Conservation (phyloP, 441 rosid species). For the Syzygium malaccense region DNA sequence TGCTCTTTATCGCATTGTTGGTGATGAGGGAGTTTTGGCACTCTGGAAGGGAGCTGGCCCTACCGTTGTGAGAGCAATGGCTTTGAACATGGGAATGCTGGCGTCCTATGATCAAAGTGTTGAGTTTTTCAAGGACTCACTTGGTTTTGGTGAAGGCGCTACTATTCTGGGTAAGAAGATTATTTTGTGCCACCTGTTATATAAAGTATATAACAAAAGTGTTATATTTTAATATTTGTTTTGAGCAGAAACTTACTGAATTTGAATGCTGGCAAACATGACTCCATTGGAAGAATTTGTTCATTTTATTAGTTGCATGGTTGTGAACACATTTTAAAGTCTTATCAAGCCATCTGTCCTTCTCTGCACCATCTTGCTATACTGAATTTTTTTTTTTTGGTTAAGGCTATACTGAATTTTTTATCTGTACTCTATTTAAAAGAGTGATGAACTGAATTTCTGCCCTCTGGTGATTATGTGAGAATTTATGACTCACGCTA, state of each 20-base stretch:
- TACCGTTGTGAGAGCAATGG: conserved; percentile 96
- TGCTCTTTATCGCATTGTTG: conserved; percentile 71
- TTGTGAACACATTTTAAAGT: neutral
- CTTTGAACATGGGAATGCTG: conserved; percentile 99
- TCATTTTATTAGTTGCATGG: neutral
- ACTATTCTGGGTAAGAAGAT: conserved; percentile 60
- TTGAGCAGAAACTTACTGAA: neutral
- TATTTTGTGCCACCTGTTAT: neutral
- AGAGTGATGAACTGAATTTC: neutral
- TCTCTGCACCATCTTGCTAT: neutral
- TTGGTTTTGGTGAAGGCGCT: conserved; percentile 69
- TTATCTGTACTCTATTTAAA: neutral
- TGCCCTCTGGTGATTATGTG: neutral
- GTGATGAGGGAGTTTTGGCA: conserved; percentile 90
- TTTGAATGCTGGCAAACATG: neutral
- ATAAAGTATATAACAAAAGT: too few species aligned
- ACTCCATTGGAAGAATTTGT: neutral
- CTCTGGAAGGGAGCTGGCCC: conserved; percentile 99
- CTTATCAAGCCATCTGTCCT: neutral
- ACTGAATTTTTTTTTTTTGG: neutral
- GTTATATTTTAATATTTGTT: neutral
- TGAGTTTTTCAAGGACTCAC: conserved; percentile 71
- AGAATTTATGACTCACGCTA: neutral
- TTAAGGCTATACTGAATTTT: neutral
- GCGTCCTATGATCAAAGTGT: conserved; percentile 97